These are phyloP conservation scores for Ballota nigra DNA, from an alignment of 257 asterid species.

Conservation along the genomic window DNA sequence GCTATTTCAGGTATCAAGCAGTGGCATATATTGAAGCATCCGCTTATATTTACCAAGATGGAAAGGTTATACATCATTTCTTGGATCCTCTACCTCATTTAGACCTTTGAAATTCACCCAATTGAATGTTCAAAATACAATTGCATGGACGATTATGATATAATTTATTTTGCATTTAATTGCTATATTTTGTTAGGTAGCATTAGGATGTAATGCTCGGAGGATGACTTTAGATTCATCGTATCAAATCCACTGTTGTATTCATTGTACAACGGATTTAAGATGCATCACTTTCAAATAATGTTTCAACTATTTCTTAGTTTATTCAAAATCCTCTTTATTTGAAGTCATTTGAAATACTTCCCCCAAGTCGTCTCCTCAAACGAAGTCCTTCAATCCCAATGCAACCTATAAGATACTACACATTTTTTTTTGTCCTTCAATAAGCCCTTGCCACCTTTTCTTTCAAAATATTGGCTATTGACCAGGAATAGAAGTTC, in stretches of 20 bases:
- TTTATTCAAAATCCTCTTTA: too few relatives aligned
- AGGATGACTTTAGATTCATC: not conserved
- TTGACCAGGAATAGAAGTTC: not conserved
- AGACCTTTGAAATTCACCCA: not conserved
- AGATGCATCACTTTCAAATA: not conserved
- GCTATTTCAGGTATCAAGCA: slow-evolving; percentile 84
- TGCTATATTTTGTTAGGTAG: not conserved
- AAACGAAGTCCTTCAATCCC: not conserved
- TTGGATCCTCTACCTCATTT: not conserved
- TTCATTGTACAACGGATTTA: too few relatives aligned
- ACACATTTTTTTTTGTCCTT: not conserved
- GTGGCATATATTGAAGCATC: slow-evolving; percentile 91
- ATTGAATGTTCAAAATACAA: not conserved
- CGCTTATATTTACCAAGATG: slow-evolving; percentile 97
- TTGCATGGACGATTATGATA: not conserved
- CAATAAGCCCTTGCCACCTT: not conserved
- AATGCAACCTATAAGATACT: not conserved
- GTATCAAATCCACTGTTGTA: not conserved
- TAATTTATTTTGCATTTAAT: not conserved
- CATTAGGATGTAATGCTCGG: not conserved
- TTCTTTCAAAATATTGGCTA: not conserved
- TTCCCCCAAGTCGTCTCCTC: not conserved
- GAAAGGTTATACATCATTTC: slow-evolving; percentile 63
- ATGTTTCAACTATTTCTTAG: too few relatives aligned
- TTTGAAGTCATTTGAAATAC: not conserved